Conservation (phyloP, 2,329 filamentous ascomycete genomes). For the Pleoardoris graminearum region DNA sequence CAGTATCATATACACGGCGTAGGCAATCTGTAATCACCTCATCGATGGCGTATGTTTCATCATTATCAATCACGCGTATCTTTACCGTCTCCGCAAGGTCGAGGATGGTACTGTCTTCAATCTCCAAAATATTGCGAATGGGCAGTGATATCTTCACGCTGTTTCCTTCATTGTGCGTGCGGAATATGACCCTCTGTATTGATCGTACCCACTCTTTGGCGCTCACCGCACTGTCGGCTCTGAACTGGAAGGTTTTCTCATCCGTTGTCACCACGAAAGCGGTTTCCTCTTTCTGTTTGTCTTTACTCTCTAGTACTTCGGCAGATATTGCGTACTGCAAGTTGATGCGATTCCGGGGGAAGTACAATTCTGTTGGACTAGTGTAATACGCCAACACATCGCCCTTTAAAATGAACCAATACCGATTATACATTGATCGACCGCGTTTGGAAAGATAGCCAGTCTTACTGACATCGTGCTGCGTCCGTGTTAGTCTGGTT, state of each 20-base stretch:
- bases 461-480: conserved; percentile 69
- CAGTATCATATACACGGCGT: background rate
- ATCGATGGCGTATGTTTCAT: conserved; percentile 92
- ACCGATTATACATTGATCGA: conserved; percentile 84
- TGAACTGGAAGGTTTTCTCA: conserved; percentile 82
- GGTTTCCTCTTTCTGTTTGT: conserved; percentile 69
- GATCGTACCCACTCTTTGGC: conserved; percentile 97
- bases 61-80: conserved; percentile 87
- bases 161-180: conserved; percentile 93
- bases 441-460: conserved; percentile 88
- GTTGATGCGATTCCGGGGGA: conserved; percentile 89
- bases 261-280: conserved; percentile 82
- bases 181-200: conserved; percentile 91
- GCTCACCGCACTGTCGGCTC: conserved; percentile 81
- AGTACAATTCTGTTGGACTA: conserved; percentile 83
- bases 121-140: conserved; percentile 84
- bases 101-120: conserved; percentile 88
- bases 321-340: conserved; percentile 89
- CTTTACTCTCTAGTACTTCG: conserved; percentile 69
- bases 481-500: conserved; percentile 21
- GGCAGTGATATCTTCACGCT: conserved; percentile 95
- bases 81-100: conserved; percentile 94
- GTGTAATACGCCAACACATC: conserved; percentile 90
- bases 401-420: conserved; percentile 91
- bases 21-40: conserved; percentile 63